Base-by-base conservation (phyloP, 2,329 filamentous ascomycete genomes). In the Colletotrichum euphorbiae region DNA sequence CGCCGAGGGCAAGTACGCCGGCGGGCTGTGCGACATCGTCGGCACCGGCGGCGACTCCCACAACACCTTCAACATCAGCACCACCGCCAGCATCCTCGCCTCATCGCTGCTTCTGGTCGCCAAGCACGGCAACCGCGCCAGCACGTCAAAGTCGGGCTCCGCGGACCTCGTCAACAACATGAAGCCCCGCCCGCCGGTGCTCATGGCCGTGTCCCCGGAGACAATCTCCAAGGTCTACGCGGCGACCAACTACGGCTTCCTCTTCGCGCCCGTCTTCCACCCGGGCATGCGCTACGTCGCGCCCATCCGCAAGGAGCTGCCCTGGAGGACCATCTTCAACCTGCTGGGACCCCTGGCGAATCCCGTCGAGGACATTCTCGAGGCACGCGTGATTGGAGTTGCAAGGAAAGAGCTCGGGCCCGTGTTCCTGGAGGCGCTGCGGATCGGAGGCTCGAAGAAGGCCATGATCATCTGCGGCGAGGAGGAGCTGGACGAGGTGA, bases 51-150 rank as follows among this genome's bases (percentile, higher is more conserved):
- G 96, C 76, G 96, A 99, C 82, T 91, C 92, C 19, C 94, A 98
- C 85, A 93, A 97, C 79, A 99, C 96, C 38, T 99, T 97, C 89
- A 99, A 99, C 80, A 95, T 99, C 77, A 96, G 92, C 73, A 99
- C 96, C 4, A 97, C 96, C 6, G 89, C 96, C 2, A 97, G 94
- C 17, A 98, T 99, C 76, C 84, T 99, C 55, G 93, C 93, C 52
- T 97, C 94, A 6, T 90, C 94, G 4, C 84, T 97, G 31, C 87
- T 99, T 40, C 86, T 97, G 74, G 86, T 97, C 65, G 93, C 92
- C 72, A 99, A 99, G 82, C 96, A 99, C 81, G 96, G 96, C 71
- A 99, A 99, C 84, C 91, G 92, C 72, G 94, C 96, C 46, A 96
- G 94, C 62, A 98, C 96, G 3, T 98, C 94, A 62, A 94, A 96